phyloP scores from a whole-genome alignment of 2,329 filamentous ascomycete genomes.

The Tolypocladium ovalisporum region DNA sequence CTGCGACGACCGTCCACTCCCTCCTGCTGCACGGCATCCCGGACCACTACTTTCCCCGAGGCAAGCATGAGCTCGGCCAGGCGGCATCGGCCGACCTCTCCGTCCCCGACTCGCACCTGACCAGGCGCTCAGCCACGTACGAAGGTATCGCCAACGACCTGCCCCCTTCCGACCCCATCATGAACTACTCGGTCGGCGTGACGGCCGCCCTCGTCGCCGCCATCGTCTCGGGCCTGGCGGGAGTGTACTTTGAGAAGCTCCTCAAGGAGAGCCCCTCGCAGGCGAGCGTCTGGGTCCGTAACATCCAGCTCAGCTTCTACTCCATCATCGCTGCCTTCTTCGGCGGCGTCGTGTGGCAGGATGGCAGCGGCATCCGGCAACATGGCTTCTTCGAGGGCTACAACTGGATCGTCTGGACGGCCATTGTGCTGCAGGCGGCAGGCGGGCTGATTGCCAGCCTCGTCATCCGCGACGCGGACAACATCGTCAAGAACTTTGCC shows the following conservation, averaged over 20 bases:
- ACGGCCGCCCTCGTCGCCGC: constrained; percentile 69
- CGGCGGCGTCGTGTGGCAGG: constrained; percentile 75
- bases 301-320: constrained; percentile 90
- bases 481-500: constrained; percentile 89
- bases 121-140: constrained; percentile 74
- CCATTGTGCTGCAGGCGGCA: constrained; percentile 70
- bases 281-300: constrained; percentile 83
- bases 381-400: constrained; percentile 93
- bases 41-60: constrained; percentile 65
- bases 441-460: constrained; percentile 66
- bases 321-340: constrained; percentile 83
- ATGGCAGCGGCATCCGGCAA: constrained; percentile 71
- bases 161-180: constrained; percentile 33
- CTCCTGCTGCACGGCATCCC: constrained; percentile 52
- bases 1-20: constrained; percentile 41
- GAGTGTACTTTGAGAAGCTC: constrained; percentile 84
- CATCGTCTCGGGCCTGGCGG: constrained; percentile 70
- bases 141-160: constrained; percentile 67
- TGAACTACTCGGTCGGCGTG: constrained; percentile 74
- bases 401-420: constrained; percentile 81
- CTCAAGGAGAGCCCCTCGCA: constrained; percentile 71
- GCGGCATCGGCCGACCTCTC: constrained; percentile 12
- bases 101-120: constrained; percentile 14
- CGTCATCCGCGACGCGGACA: constrained; percentile 35
- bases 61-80: constrained; percentile 65